Percentiles rank a stretch among this genome's conserved stretches.
These are phyloP conservation scores for Verticillium klebahnii DNA, from an alignment of 2,329 filamentous ascomycete genomes.

Conservation along the genomic window DNA sequence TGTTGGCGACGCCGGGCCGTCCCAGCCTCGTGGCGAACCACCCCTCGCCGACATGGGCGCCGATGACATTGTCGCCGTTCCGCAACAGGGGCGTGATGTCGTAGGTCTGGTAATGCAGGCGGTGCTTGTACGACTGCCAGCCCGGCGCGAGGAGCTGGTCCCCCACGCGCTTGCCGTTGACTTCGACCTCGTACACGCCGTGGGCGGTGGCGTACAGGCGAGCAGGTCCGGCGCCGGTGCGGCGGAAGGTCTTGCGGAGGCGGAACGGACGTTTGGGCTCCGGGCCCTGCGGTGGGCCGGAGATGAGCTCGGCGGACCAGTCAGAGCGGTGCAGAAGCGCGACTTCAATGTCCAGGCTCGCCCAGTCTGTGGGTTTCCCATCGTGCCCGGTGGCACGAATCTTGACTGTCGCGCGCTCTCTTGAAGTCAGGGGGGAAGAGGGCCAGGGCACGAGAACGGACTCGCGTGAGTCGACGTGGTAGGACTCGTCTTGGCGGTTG, in stretches of 20 bases:
- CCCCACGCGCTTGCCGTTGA: constrained; percentile 39
- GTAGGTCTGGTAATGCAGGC: constrained; percentile 46
- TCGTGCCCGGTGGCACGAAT: constrained; percentile 2
- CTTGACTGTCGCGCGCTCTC: neutral
- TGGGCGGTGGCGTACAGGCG: constrained; percentile 41
- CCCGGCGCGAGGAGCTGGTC: constrained; percentile 41
- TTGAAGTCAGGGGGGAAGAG: constrained; percentile 2
- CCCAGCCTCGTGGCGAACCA: constrained; percentile 43
- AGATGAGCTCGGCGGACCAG: neutral
- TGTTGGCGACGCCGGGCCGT: constrained; percentile 1
- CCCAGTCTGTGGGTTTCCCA: constrained; percentile 2
- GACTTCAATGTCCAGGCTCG: constrained; percentile 19
- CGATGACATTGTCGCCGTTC: constrained; percentile 31
- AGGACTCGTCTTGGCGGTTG: neutral
- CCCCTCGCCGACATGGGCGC: constrained; percentile 43
- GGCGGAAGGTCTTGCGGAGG: constrained; percentile 29
- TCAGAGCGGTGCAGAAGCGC: neutral
- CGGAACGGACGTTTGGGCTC: constrained; percentile 22
- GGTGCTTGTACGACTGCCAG: constrained; percentile 45
- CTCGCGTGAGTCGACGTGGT: constrained; percentile 1
- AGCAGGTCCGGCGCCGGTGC: constrained; percentile 21
- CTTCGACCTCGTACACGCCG: constrained; percentile 38
- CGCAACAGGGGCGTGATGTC: constrained; percentile 39
- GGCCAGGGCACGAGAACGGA: constrained; percentile 8
- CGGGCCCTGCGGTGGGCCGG: neutral